Conservation (phyloP, 2,329 filamentous ascomycete species). For the Drechslerella coelobrocha region DNA sequence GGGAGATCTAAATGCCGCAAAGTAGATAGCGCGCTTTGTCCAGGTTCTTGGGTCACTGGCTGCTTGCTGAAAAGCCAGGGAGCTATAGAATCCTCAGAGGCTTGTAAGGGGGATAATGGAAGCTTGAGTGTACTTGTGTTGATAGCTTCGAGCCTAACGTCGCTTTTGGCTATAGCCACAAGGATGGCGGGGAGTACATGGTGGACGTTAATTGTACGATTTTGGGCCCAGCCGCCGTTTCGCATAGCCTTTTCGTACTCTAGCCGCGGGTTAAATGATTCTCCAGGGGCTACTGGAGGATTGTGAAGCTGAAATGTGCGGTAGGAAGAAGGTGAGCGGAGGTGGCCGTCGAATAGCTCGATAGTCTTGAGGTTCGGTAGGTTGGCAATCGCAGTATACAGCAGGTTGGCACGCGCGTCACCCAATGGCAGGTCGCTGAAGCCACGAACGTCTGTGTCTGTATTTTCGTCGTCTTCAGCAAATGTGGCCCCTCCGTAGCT, state of each 20-base stretch:
- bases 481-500: not conserved
- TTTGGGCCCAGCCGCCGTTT: not conserved
- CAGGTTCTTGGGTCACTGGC: too few species aligned
- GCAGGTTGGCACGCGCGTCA: not conserved
- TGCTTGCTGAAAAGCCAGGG: too few species aligned
- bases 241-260: not conserved
- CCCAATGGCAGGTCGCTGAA: slow-evolving; percentile 1
- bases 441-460: not conserved
- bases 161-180: not conserved
- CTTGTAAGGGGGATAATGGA: not conserved
- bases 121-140: not conserved
- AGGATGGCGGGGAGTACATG: slow-evolving; percentile 12
- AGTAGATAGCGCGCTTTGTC: too few species aligned
- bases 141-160: slow-evolving; percentile 6
- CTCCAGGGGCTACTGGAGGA: not conserved
- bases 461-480: not conserved
- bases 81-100: not conserved
- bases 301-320: slow-evolving; percentile 12
- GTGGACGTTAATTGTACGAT: not conserved
- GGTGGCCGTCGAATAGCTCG: not conserved
- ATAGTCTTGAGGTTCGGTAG: slow-evolving; percentile 24
- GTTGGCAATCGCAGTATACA: slow-evolving; percentile 8
- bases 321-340: not conserved
- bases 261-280: not conserved
- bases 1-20: too few species aligned